Base-by-base conservation (phyloP, 345 rosid genomes). In the Ceriops tagal region DNA sequence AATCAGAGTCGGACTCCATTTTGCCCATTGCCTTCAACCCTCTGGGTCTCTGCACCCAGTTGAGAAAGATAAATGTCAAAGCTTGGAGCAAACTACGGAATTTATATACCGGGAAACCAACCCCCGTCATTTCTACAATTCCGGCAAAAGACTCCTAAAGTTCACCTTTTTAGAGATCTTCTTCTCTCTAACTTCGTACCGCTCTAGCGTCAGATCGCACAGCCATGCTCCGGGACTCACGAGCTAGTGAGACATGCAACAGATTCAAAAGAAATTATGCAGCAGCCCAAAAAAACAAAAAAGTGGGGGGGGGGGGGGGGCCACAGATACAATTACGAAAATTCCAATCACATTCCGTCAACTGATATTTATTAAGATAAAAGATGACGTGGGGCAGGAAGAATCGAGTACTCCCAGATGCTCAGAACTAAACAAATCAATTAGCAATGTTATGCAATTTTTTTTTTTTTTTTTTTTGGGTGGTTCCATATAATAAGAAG, bases 131-230 rank as follows among this genome's bases (percentile, higher is more conserved):
- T 19, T 11, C 26, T 24, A 24, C 26, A 24, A 24, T 15, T 35
- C 8, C 1, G 16, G 27, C 65, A n/a, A 22, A 61, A 19, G 43
- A 32, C 5, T 19, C 0, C 0, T 10, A 0, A 22, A 49, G 19
- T 0, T 5, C 10, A 3, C 88, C 88, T 85, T 85, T 77, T 82
- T 85, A 13, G 84, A 64, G n/a, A 82, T 79, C 73, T 85, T 85
- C 86, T 85, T 85, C 77, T 85, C 88, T 57, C 88, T 75, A 8
- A 85, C 88, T 69, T 85, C 86, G 13, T 85, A 85, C 47, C 88
- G 80, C 64, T 85, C 88, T 11, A 85, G 73, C 28, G 88, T 85
- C 69, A 85, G 73, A 69, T 85, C 88, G 28, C 88, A 85, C 16
- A 85, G 65, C 88, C 88, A 85, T 7, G 86, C 58, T 18, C 88